Percentiles rank a stretch among this genome's conserved stretches.
phyloP scores from a whole-genome alignment of 441 rosid species.

The Erodium chrysanthum region DNA sequence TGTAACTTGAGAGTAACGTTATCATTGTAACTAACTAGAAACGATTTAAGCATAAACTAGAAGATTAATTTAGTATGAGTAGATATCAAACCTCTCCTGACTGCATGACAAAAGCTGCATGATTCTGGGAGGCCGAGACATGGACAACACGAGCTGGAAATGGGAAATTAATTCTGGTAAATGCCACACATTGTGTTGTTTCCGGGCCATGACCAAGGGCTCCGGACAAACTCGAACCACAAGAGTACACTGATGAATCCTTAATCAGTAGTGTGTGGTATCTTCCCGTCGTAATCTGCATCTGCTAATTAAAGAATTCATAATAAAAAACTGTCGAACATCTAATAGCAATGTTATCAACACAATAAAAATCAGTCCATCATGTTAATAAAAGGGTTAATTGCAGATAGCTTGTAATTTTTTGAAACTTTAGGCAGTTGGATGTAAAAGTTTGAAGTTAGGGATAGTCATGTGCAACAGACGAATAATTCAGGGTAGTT shows the following conservation, averaged over 20 bases:
- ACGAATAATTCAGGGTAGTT: too few relatives aligned
- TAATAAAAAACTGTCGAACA: slow-evolving; percentile 14
- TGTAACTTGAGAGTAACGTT: too few relatives aligned
- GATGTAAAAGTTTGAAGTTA: too few relatives aligned
- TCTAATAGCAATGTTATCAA: slow-evolving; percentile 6
- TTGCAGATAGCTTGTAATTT: too few relatives aligned
- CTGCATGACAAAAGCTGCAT: slow-evolving; percentile 72
- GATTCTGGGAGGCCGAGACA: slow-evolving; percentile 86
- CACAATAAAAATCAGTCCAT: background rate
- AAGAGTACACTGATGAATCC: slow-evolving; percentile 77
- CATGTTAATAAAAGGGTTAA: too few relatives aligned
- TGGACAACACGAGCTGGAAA: slow-evolving; percentile 48
- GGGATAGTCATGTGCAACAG: too few relatives aligned
- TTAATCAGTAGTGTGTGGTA: slow-evolving; percentile 80
- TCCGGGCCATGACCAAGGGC: slow-evolving; percentile 93
- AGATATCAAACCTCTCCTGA: slow-evolving; percentile 76
- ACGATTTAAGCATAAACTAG: too few relatives aligned
- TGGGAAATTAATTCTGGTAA: slow-evolving; percentile 60
- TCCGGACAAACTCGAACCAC: slow-evolving; percentile 77
- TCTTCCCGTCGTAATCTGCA: slow-evolving; percentile 90
- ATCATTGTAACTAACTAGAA: too few relatives aligned
- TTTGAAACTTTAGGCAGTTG: too few relatives aligned
- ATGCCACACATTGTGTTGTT: slow-evolving; percentile 76
- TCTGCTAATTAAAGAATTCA: slow-evolving; percentile 35
- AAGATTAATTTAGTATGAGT: background rate